A percentile compares a stretch with the other conserved stretches of the same genome.
Evolutionary conservation across 2,329 filamentous ascomycete genomes (phyloP).

Genomic region (Colletotrichum sp.): DNA sequence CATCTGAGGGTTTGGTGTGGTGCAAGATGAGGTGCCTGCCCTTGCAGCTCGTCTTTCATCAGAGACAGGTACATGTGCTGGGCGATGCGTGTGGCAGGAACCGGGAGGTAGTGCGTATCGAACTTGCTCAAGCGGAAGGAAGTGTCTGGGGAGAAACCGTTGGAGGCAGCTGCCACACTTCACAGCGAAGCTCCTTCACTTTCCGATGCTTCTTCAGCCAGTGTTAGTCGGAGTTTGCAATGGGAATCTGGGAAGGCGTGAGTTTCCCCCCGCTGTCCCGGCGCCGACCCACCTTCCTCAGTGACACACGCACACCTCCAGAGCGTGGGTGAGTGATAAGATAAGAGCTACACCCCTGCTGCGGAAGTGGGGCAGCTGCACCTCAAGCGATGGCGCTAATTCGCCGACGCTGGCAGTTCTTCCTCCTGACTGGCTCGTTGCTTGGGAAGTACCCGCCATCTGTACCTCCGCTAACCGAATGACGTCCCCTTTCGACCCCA

Average conservation of each 20-base stretch:
- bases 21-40: not conserved
- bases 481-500: constrained; percentile 16
- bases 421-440: not conserved
- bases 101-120: not conserved
- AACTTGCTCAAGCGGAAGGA: not conserved
- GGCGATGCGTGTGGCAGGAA: not conserved
- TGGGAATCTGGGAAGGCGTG: not conserved
- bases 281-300: not conserved
- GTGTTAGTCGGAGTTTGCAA: not conserved
- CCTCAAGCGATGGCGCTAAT: not conserved
- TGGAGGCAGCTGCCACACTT: not conserved
- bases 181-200: not conserved
- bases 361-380: not conserved
- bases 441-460: not conserved
- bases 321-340: not conserved
- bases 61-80: not conserved
- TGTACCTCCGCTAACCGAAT: constrained; percentile 4
- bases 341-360: constrained; percentile 16
- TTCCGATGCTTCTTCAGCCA: not conserved
- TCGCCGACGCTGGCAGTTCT: not conserved
- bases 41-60: not conserved
- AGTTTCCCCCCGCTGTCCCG: not conserved
- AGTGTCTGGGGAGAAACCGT: not conserved
- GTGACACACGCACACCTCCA: not conserved
- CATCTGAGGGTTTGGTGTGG: not conserved